phyloP scores from a whole-genome alignment of 164 flowering plant genomes.

The Dillenia suffruticosa region DNA sequence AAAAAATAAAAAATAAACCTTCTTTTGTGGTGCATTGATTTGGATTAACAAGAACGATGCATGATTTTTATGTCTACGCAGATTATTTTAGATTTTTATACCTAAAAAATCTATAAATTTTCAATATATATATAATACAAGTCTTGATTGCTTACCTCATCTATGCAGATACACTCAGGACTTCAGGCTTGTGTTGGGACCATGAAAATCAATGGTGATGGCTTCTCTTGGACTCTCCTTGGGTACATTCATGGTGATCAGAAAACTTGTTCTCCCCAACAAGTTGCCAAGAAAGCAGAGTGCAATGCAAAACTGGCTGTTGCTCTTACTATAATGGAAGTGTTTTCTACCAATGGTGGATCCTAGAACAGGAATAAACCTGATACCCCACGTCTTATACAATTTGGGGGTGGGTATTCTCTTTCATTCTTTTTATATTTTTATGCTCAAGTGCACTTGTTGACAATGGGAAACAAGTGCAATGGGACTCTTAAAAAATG shows the following conservation, averaged over 20 bases:
- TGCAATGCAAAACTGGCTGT: slow-evolving; percentile 94
- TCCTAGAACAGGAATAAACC: slow-evolving; percentile 86
- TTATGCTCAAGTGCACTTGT: not conserved
- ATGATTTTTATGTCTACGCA: too few relatives aligned
- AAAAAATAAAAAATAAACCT: too few relatives aligned
- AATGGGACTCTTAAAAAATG: too few relatives aligned
- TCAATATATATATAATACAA: too few relatives aligned
- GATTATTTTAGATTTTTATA: too few relatives aligned
- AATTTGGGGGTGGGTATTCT: slow-evolving; percentile 75
- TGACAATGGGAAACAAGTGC: too few relatives aligned
- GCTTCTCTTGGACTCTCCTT: slow-evolving; percentile 72
- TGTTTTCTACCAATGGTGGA: slow-evolving; percentile 94
- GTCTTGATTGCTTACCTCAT: slow-evolving; percentile 4
- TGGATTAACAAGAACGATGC: too few relatives aligned
- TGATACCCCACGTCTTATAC: slow-evolving; percentile 89
- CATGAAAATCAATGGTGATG: slow-evolving; percentile 44
- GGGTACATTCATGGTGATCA: slow-evolving; percentile 83
- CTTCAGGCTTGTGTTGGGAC: slow-evolving; percentile 76
- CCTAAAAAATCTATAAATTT: too few relatives aligned
- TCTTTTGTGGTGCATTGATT: too few relatives aligned
- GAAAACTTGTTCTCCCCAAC: slow-evolving; percentile 62
- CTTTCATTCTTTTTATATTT: not conserved
- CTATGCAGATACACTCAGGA: slow-evolving; percentile 64
- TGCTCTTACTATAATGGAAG: slow-evolving; percentile 92
- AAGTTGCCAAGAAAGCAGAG: slow-evolving; percentile 78